These are phyloP conservation scores for Phialophora verrucosa DNA, from an alignment of 2,329 filamentous ascomycete species.

Conservation along the genomic window DNA sequence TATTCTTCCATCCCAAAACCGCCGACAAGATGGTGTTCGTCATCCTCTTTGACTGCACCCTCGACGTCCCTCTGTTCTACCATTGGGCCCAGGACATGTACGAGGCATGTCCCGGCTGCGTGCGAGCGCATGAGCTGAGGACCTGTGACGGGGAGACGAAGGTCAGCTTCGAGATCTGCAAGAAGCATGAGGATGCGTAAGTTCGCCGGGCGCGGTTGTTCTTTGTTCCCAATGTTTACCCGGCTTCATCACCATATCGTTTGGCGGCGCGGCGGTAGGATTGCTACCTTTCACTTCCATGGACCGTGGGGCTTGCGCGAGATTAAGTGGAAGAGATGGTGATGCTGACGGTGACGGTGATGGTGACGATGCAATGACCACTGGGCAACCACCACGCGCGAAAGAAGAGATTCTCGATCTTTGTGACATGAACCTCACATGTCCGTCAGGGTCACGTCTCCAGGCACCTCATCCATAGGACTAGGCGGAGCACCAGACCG, in stretches of 20 bases:
- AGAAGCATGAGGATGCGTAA: constrained; percentile 26
- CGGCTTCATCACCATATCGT: background rate
- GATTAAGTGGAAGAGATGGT: background rate
- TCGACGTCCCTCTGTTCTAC: constrained; percentile 21
- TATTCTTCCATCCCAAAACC: background rate
- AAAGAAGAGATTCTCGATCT: background rate
- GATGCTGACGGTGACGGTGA: background rate
- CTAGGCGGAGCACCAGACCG: no score
- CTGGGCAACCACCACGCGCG: no score
- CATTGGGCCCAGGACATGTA: constrained; percentile 23
- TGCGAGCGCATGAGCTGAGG: constrained; percentile 29
- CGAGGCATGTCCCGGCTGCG: constrained; percentile 27
- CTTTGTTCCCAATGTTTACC: background rate
- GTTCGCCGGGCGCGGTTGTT: background rate
- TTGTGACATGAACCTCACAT: background rate
- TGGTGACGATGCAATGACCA: background rate
- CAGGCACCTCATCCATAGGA: no score
- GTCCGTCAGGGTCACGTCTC: background rate
- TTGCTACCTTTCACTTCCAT: background rate
- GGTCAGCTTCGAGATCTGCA: constrained; percentile 27
- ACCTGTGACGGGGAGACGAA: constrained; percentile 30
- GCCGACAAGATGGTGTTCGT: constrained; percentile 23
- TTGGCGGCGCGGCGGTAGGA: no score
- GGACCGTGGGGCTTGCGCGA: background rate
- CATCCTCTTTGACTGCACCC: constrained; percentile 17